Base-by-base conservation (phyloP, 2,329 filamentous ascomycete species). In the Alternaria longipes region DNA sequence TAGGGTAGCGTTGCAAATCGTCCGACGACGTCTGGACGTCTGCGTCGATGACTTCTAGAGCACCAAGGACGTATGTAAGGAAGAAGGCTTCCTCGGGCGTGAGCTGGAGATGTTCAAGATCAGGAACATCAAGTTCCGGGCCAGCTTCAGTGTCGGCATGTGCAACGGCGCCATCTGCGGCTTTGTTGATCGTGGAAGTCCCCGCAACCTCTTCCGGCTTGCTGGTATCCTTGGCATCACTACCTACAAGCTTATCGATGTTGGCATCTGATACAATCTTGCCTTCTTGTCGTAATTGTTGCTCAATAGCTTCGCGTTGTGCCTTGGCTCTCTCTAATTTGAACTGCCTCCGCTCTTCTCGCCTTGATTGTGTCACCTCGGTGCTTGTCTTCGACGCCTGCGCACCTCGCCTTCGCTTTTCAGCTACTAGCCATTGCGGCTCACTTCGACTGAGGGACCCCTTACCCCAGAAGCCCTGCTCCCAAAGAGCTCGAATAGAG, bases 401-500 rank as follows among this genome's bases (percentile, higher is more conserved):
- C 16, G 89, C 79, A 11, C 91, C 91, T 60, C 85, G 85, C 52
- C 90, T 86, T 28, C 90, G 89, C 78, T 92, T 90, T 79, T 97
- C 93, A 64, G 91, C 86, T 66, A 91, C 91, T 52, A 97, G 79
- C 95, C 95, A 99, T 69, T 89, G 95, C 3, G 94, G 94, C 78
- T 99, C 94, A 83, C 94, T 97, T 71, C 96, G 89, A 81, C 94
- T 97, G 60, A 98, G 83, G 70, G 84, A 94, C 45, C 95, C 95
- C 79, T 97, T 97, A 49, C 96, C 96, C 79, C 94, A 99, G 80
- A 99, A 99, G 5, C 95, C 95, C 81, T 96, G 92, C 79, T 97
- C 92, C 95, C 96, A 99, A 24, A 99, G 80, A 1, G 90, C 92
- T 56, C 91, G 86, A 64, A 96, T 90, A 4, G 92, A 90, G 56